Evolutionary conservation across 1,284 basidiomycete species (phyloP).

Genomic region (Xerocomus cyaneibrunnescens): DNA sequence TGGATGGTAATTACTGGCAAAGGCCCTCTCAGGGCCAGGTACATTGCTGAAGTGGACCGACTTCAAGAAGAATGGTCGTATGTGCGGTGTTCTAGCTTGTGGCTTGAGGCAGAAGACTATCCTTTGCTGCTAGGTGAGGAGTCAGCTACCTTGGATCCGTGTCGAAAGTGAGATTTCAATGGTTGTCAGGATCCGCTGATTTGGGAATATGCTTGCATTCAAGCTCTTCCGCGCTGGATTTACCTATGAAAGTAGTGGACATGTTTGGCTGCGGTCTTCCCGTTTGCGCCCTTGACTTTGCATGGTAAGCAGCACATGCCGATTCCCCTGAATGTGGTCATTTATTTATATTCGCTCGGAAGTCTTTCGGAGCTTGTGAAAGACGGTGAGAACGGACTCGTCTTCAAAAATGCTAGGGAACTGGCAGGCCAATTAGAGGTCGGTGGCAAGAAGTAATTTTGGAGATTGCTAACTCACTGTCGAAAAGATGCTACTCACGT

Average conservation of each 20-base stretch:
- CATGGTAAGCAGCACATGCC: conserved; percentile 55
- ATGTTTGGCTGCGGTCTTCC: conserved; percentile 98
- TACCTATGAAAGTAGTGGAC: conserved; percentile 99
- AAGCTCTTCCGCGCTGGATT: conserved; percentile 87
- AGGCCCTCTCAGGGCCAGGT: conserved; percentile 74
- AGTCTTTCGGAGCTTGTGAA: conserved; percentile 88
- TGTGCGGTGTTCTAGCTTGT: conserved; percentile 82
- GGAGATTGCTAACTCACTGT: neutral
- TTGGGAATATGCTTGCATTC: conserved; percentile 90
- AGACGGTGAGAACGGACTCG: conserved; percentile 77
- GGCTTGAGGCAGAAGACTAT: conserved; percentile 89
- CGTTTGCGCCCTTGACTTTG: conserved; percentile 88
- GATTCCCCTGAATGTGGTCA: neutral
- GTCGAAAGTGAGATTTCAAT: conserved; percentile 2
- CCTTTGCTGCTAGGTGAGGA: conserved; percentile 71
- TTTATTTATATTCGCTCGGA: conserved; percentile 6
- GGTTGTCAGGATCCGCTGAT: conserved; percentile 79
- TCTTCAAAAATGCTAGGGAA: conserved; percentile 71
- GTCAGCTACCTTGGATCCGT: conserved; percentile 9
- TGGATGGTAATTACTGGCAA: conserved; percentile 91
- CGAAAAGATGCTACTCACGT: conserved; percentile 53
- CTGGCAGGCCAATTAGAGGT: conserved; percentile 77
- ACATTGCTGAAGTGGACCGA: conserved; percentile 62
- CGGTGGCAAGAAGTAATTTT: conserved; percentile 1
- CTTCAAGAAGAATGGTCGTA: conserved; percentile 74